Conservation (phyloP, 2,329 filamentous ascomycete genomes). For the Fusarium mangiferae region DNA sequence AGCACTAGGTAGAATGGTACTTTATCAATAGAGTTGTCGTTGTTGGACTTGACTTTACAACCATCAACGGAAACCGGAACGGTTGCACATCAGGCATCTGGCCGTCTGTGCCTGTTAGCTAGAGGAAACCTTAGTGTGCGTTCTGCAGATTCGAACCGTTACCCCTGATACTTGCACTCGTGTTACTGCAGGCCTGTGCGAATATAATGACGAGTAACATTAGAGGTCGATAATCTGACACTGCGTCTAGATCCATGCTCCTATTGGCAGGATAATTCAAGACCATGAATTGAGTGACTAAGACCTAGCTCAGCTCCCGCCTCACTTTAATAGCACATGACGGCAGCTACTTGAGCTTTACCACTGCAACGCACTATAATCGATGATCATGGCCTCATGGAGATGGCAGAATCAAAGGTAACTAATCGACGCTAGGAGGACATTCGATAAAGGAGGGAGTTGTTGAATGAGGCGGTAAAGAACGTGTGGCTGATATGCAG, state of each 20-base stretch:
- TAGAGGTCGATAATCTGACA: neutral
- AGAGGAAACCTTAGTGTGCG: neutral
- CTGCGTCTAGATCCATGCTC: neutral
- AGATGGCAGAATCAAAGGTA: neutral
- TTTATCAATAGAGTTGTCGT: neutral
- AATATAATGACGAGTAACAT: neutral
- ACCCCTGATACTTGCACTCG: constrained; percentile 21
- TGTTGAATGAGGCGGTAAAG: constrained; percentile 14
- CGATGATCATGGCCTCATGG: neutral
- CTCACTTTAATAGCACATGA: constrained; percentile 18
- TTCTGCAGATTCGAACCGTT: constrained; percentile 3
- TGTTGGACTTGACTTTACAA: neutral
- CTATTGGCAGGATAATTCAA: neutral
- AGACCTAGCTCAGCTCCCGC: neutral
- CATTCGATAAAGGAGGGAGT: neutral
- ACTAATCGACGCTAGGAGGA: neutral
- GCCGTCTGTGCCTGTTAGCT: neutral
- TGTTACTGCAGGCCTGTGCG: neutral
- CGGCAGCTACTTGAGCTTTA: neutral
- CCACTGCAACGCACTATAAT: neutral
- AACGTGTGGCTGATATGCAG: constrained; percentile 12
- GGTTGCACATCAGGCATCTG: neutral
- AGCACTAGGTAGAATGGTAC: neutral
- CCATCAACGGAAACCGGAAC: neutral
- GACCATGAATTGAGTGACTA: neutral